phyloP scores from a whole-genome alignment of 441 rosid genomes.

The Gossypium gossypioides region DNA sequence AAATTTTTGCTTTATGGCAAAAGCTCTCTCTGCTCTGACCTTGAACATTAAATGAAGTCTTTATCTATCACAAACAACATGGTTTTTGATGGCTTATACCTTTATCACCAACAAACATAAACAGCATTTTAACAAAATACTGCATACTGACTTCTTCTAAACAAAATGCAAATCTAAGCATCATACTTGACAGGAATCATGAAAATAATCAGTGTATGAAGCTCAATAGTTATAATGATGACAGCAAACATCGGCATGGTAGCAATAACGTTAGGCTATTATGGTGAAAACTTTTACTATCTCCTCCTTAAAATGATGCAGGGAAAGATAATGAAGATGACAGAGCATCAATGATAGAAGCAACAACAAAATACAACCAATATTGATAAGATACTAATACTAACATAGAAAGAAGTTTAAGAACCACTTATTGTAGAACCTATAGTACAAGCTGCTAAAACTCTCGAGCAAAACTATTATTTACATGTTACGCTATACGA shows the following conservation, averaged over 20 bases:
- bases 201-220: neutral
- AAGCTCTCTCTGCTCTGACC: neutral
- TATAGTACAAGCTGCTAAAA: neutral
- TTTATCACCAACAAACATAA: neutral
- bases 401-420: conserved; percentile 4
- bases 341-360: neutral
- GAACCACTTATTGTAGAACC: neutral
- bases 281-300: neutral
- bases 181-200: neutral
- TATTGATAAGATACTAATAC: neutral
- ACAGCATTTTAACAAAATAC: neutral
- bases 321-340: neutral
- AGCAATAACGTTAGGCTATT: neutral
- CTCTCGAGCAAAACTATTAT: neutral
- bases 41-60: neutral
- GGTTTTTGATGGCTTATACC: neutral
- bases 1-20: neutral
- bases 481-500: conserved; percentile 6
- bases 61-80: neutral
- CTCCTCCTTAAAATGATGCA: neutral
- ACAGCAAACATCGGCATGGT: neutral
- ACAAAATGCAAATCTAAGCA: neutral
- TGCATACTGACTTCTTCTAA: neutral
- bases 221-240: neutral
- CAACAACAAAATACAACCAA: neutral